Percentiles rank a stretch among this genome's conserved stretches.
Conservation (phyloP, 2,329 filamentous ascomycete genomes). For the Arthrobotrys entomopaga region DNA sequence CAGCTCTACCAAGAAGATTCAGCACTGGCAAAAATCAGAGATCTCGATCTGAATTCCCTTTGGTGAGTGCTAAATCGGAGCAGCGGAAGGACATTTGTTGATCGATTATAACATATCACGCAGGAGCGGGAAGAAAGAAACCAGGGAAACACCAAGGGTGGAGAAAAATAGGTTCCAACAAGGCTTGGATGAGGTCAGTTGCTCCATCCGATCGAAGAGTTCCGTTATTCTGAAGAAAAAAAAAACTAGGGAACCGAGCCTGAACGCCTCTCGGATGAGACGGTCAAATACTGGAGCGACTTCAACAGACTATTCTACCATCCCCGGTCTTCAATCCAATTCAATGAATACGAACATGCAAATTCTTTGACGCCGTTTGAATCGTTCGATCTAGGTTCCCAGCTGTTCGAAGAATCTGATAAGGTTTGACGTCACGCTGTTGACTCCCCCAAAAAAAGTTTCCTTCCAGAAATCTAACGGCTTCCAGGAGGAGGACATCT, state of each 20-base stretch:
- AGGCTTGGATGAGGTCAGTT: constrained; percentile 50
- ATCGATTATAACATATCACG: constrained; percentile 8
- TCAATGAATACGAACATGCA: constrained; percentile 86
- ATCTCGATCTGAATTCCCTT: constrained; percentile 61
- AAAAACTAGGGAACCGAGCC: constrained; percentile 67
- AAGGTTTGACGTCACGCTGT: constrained; percentile 61
- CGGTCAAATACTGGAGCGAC: constrained; percentile 96
- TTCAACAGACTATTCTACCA: constrained; percentile 94
- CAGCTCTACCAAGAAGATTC: constrained; percentile 77
- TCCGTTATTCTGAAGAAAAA: constrained; percentile 11
- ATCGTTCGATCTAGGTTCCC: constrained; percentile 76
- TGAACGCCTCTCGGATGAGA: constrained; percentile 72
- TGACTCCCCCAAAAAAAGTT: constrained; percentile 2
- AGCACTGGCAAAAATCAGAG: constrained; percentile 60
- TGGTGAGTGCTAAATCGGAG: constrained; percentile 62
- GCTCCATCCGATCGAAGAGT: constrained; percentile 1
- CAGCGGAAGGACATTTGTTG: constrained; percentile 1
- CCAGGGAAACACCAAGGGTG: constrained; percentile 28
- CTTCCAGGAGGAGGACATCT: constrained; percentile 76
- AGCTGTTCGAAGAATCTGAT: constrained; percentile 78
- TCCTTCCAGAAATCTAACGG: constrained; percentile 27
- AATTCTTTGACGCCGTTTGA: constrained; percentile 84
- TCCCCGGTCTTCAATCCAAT: constrained; percentile 83
- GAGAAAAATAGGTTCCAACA: constrained; percentile 48
- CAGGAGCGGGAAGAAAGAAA: constrained; percentile 51